Evolutionary conservation across 331 rosid species (phyloP).

Genomic region (Phaseolus coccineus): DNA sequence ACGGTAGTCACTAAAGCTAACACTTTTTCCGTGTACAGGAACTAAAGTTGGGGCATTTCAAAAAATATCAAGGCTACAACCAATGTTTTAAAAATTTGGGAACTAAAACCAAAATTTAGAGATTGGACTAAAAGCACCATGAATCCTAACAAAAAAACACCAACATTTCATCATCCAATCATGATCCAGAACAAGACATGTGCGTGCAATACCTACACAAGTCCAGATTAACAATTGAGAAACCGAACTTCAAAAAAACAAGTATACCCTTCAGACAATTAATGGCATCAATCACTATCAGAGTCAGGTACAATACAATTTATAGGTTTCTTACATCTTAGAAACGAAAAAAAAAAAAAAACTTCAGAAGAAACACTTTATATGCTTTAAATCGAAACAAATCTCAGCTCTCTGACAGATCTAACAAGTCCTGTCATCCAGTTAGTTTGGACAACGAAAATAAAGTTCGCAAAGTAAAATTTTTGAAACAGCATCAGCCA

Average conservation of each 20-base stretch:
- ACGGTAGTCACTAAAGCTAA: too few relatives aligned
- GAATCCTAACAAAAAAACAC: neutral
- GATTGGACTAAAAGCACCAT: neutral
- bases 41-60: too few relatives aligned
- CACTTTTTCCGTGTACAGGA: too few relatives aligned
- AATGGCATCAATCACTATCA: neutral
- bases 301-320: neutral
- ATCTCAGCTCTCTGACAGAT: neutral
- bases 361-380: constrained; percentile 1
- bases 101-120: neutral
- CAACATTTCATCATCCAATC: neutral
- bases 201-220: neutral
- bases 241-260: neutral
- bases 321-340: neutral
- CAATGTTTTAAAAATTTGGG: too few relatives aligned
- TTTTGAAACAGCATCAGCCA: neutral
- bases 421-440: neutral
- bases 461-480: neutral
- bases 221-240: constrained; percentile 22
- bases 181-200: neutral
- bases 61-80: too few relatives aligned
- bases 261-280: neutral
- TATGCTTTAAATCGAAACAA: constrained; percentile 14
- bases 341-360: neutral
- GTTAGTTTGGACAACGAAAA: neutral